Base-by-base conservation (phyloP, 2,329 filamentous ascomycete species). In the Fusarium tjaetaba region DNA sequence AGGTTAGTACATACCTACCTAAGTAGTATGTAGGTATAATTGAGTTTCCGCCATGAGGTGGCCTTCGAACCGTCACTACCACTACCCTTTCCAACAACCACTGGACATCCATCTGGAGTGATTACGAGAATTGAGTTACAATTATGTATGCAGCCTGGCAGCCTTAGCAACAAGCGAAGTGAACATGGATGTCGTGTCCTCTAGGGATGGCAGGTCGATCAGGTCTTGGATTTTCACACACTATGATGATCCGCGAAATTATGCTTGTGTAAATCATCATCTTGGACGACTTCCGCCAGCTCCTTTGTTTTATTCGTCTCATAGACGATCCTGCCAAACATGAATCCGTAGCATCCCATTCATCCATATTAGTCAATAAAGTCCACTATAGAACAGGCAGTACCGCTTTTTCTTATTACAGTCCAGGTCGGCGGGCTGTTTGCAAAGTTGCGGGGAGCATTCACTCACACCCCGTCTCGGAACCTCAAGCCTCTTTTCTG, bases 261-360 rank as follows among this genome's bases (percentile, higher is more conserved):
- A 48, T 68, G 56, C 52, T 61, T 41, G 64, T 59, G 64, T 42
- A 70, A 63, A 70, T 72, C 63, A 43, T 58, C 68, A 74, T 72
- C 64, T 72, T 49, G 38, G n/a, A 36, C 60, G 32, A 49, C 41
- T 26, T 26, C 55, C 41, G 30, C 41, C 45, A 45, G 64, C 42
- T 52, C 46, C 34, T 55, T 46, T 53, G 34, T 28, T 53, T 38
- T 28, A 53, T 39, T 24, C 34, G 34, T 41, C 34, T 28, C 51
- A 28, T 41, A 28, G 51, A 55, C 34, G 36, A 39, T 38, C 34
- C 46, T 53, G 30, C 61, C 39, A 56, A 49, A 51, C 46, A 61
- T 22, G 36, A 46, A 48, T 42, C 41, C 58, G 43, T 49, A 51
- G 32, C 30, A 65, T 58, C 42, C 36, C 65, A 24, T 51, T 32